These are phyloP conservation scores for Hymenoscyphus linearis DNA, from an alignment of 2,329 filamentous ascomycete species.

Conservation along the genomic window DNA sequence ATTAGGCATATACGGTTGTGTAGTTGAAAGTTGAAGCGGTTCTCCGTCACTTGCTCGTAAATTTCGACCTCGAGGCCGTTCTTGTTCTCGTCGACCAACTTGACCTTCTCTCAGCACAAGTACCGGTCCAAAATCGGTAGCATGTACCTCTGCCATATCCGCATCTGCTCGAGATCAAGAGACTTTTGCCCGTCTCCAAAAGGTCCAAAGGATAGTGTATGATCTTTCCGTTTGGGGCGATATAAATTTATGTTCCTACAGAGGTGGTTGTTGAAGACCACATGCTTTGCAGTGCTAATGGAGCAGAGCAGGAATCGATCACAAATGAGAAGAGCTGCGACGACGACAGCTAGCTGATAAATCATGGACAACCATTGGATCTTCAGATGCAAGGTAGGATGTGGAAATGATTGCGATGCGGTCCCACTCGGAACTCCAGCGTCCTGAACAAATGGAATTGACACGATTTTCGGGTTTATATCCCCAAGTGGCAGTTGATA, in stretches of 20 bases:
- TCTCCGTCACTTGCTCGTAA: background rate
- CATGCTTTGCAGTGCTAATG: background rate
- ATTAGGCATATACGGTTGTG: background rate
- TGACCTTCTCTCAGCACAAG: background rate
- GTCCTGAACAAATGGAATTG: background rate
- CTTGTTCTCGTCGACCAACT: background rate
- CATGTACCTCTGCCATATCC: constrained; percentile 1
- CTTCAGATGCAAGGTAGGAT: background rate
- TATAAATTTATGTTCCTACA: background rate
- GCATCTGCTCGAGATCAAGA: background rate
- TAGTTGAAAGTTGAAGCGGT: background rate
- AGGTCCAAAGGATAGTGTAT: background rate
- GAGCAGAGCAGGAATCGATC: background rate
- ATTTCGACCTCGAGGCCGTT: background rate
- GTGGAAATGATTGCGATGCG: background rate
- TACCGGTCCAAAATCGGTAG: background rate
- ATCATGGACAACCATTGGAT: background rate
- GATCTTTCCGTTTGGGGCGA: background rate
- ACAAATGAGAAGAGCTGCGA: background rate
- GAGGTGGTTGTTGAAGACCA: background rate
- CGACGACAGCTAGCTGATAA: background rate
- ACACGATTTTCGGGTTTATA: background rate
- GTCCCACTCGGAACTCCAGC: background rate
- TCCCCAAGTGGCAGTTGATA: background rate
- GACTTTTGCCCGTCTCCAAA: background rate